Evolutionary conservation across 2,329 filamentous ascomycete genomes (phyloP), one percentile per base, ranked within the genome.

Genomic region (Phialocephala subalpina): DNA sequence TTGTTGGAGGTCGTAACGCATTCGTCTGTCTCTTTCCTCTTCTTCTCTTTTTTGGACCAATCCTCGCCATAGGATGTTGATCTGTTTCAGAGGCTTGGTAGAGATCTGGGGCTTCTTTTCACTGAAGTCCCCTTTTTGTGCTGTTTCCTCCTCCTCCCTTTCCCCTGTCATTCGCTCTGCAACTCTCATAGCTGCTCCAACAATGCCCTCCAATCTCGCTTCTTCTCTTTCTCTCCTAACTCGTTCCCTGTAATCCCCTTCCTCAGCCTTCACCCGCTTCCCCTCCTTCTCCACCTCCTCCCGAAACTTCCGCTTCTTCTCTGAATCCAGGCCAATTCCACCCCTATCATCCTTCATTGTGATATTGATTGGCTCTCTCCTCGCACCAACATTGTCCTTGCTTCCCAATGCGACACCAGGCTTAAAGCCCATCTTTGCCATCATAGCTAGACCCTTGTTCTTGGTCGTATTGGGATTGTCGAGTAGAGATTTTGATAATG

Each of bases 371-470:
- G 96, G 96, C 77, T 97, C 92, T 2, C 87, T 83, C 72, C 69
- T 73, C 74, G 74, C 73, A 14, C 72, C 73, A n/a, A 76, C 67
- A 29, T 80, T 79, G 9, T 80, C 80, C n/a, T 83, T 81, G 72
- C 86, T 88, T 1, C 96, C 96, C 2, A 98, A 82, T 0, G 89
- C 85, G 40, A 87, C 88, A 27, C 94, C 94, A 22, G 87, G 83
- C 65, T 88, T 90, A 81, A 97, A 99, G 0, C 96, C 96, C 84
- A 99, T 92, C 79, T 93, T 95, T 25, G 93, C 91, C 94, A 99
- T 97, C 93, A 99, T 97, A 70, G 92, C 89, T 68, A 97, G 88
- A 1, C 95, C 96, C 77, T 97, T 98, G 81, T 90, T 97, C 73
- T 85, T 86, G 58, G 87, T 84, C 18, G 85, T 81, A 16, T 57